Conservation (phyloP, 306 rosid genomes). For the Begonia peltatifolia region DNA sequence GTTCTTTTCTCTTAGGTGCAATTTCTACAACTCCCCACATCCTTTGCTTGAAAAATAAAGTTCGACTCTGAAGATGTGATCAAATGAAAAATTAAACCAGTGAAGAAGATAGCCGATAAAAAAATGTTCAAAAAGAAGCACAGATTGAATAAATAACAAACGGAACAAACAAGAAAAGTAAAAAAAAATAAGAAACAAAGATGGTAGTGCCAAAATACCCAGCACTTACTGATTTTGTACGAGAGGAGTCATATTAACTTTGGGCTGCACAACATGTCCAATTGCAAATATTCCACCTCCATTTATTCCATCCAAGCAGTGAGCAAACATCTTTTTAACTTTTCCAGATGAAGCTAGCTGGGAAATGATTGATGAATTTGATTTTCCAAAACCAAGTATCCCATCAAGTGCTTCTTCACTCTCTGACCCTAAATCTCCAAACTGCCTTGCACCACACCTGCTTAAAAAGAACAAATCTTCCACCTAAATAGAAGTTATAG, state of each 20-base stretch:
- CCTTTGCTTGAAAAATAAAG: no score
- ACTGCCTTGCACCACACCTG: conserved; percentile 94
- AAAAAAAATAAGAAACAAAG: background rate
- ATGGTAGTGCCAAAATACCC: background rate
- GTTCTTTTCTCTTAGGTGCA: no score
- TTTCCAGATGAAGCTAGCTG: conserved; percentile 84
- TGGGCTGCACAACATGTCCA: conserved; percentile 91
- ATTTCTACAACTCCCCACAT: no score
- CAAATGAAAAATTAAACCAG: no score
- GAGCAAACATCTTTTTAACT: conserved; percentile 97
- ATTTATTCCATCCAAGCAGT: conserved; percentile 86
- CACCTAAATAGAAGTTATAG: no score
- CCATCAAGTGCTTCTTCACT: conserved; percentile 93
- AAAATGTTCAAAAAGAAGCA: background rate
- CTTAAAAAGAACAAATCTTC: conserved; percentile 11
- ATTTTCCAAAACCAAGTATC: conserved; percentile 95
- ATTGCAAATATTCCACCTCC: conserved; percentile 98
- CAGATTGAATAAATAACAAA: background rate
- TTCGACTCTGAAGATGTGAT: no score
- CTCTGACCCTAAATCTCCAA: conserved; percentile 60
- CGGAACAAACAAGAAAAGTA: conserved; percentile 3
- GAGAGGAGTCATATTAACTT: conserved; percentile 84
- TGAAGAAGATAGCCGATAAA: no score
- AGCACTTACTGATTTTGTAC: conserved; percentile 77
- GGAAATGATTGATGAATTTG: conserved; percentile 84